Conservation (phyloP, 2,329 filamentous ascomycete genomes). For the Talaromyces rugulosus region DNA sequence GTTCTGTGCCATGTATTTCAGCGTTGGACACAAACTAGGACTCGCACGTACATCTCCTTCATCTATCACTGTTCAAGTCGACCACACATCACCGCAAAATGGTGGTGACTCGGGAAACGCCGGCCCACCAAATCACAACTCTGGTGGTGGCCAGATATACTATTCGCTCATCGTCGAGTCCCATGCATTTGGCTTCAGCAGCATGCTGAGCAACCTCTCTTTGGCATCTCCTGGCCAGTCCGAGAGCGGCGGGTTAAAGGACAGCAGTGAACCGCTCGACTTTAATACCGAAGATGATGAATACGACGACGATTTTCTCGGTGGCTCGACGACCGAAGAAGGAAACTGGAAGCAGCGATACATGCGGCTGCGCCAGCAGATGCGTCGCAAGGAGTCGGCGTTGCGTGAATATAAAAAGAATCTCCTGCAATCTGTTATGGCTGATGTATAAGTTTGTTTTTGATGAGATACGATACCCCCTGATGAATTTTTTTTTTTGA, state of each 20-base stretch:
- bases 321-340: not conserved
- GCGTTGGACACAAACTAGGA: conserved; percentile 33
- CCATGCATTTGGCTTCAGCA: conserved; percentile 8
- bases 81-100: conserved; percentile 7
- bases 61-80: conserved; percentile 24
- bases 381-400: conserved; percentile 35
- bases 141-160: not conserved
- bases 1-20: conserved; percentile 32
- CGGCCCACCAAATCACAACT: not conserved
- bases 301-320: conserved; percentile 3
- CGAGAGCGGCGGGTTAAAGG: not conserved
- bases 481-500: not conserved
- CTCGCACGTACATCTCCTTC: conserved; percentile 21
- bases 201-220: conserved; percentile 6
- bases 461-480: conserved; percentile 12
- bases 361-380: conserved; percentile 32
- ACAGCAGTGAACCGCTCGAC: not conserved
- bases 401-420: conserved; percentile 38
- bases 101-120: not conserved
- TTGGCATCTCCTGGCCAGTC: not conserved
- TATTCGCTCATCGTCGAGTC: conserved; percentile 9
- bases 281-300: conserved; percentile 11
- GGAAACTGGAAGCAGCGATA: conserved; percentile 39
- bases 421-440: conserved; percentile 42
- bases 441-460: conserved; percentile 25